phyloP scores from a whole-genome alignment of 164 flowering plant species.

The Vitis amurensis region DNA sequence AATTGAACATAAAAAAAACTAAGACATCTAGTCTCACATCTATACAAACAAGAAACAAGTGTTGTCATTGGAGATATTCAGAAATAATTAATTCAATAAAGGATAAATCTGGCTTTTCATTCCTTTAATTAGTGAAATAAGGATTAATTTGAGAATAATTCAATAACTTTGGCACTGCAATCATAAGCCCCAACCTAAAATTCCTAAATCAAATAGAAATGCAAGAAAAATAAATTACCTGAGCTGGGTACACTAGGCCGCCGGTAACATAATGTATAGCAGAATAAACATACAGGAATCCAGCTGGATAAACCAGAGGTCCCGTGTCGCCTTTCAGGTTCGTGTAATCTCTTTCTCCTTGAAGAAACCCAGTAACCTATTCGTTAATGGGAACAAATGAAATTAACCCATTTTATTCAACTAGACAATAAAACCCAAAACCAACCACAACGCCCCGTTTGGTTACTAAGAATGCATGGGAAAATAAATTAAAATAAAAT shows the following conservation, averaged over 20 bases:
- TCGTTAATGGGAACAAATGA: conserved; percentile 1
- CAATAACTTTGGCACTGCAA: no score
- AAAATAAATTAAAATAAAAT: no score
- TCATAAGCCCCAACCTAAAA: not conserved
- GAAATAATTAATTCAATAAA: no score
- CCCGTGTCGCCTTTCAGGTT: conserved; percentile 94
- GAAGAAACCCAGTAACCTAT: conserved; percentile 87
- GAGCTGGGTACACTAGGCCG: conserved; percentile 81
- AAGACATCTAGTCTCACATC: no score
- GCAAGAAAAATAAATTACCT: conserved; percentile 45
- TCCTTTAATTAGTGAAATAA: no score
- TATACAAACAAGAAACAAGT: no score
- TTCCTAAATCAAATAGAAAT: not conserved
- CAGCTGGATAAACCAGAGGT: conserved; percentile 96
- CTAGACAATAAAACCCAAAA: conserved; percentile 1
- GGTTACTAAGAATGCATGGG: no score
- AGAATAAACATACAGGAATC: conserved; percentile 87
- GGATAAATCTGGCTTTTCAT: no score
- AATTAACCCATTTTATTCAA: not conserved
- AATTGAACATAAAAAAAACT: no score
- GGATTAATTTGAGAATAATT: no score
- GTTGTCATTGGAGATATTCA: no score
- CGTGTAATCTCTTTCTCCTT: conserved; percentile 85
- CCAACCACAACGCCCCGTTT: not conserved
- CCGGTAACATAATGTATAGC: conserved; percentile 76